Conservation (phyloP, 371 early-diverging fungal species). For the Syncephalastrum monosporum region DNA sequence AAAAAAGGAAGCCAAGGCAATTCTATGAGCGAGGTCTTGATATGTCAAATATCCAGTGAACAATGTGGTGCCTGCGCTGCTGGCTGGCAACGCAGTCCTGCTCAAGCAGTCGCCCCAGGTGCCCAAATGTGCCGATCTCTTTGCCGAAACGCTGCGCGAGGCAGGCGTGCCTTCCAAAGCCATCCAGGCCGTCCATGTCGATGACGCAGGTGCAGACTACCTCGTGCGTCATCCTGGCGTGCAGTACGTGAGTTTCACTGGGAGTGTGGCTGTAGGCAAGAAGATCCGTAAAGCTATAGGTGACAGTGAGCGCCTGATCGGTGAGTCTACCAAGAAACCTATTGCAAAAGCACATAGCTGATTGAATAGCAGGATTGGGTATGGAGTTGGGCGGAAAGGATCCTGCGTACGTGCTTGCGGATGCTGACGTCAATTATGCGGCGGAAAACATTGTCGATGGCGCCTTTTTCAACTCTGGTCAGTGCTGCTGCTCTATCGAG, state of each 20-base stretch:
- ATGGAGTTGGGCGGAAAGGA: conserved; percentile 90
- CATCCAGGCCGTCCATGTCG: conserved; percentile 65
- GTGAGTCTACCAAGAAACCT: conserved; percentile 28
- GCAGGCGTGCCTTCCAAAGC: conserved; percentile 75
- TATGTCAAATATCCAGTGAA: conserved; percentile 48
- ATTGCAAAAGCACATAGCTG: neutral
- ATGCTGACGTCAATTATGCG: conserved; percentile 71
- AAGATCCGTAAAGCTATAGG: conserved; percentile 61
- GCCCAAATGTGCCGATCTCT: conserved; percentile 73
- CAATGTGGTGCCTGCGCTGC: conserved; percentile 74
- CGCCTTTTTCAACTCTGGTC: conserved; percentile 84
- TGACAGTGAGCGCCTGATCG: conserved; percentile 62
- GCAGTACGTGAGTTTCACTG: conserved; percentile 80
- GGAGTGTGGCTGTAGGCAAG: conserved; percentile 76
- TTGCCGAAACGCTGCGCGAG: conserved; percentile 60
- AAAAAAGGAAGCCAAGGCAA: neutral
- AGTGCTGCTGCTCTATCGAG: conserved; percentile 83
- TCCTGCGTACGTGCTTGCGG: conserved; percentile 81
- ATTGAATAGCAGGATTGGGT: conserved; percentile 48
- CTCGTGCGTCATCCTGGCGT: conserved; percentile 60
- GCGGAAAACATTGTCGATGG: conserved; percentile 81
- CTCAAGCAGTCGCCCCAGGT: conserved; percentile 86
- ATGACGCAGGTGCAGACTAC: conserved; percentile 52
- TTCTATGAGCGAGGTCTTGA: neutral
- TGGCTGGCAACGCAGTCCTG: conserved; percentile 80